Conservation (phyloP, 2,329 filamentous ascomycete species). For the Phaeosphaeria sp. region DNA sequence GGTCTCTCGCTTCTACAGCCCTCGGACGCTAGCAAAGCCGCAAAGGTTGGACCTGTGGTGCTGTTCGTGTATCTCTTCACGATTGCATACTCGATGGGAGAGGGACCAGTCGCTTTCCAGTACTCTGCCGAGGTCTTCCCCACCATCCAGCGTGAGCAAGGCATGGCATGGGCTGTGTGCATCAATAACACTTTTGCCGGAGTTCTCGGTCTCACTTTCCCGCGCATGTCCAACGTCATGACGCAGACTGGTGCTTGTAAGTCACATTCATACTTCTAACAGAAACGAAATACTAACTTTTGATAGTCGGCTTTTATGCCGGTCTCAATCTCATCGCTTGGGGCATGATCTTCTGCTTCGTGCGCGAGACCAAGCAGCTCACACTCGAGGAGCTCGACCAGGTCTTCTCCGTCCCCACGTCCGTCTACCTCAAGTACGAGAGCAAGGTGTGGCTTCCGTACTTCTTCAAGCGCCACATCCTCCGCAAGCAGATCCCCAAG, state of each 20-base stretch:
- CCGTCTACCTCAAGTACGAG: constrained; percentile 49
- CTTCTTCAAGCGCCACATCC: constrained; percentile 51
- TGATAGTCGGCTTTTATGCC: constrained; percentile 48
- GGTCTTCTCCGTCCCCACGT: constrained; percentile 47
- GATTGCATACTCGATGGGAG: constrained; percentile 46
- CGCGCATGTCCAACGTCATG: constrained; percentile 49
- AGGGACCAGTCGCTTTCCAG: constrained; percentile 60
- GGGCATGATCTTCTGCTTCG: constrained; percentile 50
- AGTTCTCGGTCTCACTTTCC: constrained; percentile 48
- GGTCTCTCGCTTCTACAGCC: constrained; percentile 45
- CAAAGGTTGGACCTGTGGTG: constrained; percentile 43
- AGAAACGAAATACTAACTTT: background rate
- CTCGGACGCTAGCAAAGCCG: constrained; percentile 20
- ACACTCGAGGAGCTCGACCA: constrained; percentile 48
- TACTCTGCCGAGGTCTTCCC: constrained; percentile 49
- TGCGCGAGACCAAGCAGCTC: constrained; percentile 49
- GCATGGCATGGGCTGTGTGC: constrained; percentile 51
- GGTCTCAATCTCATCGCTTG: constrained; percentile 50
- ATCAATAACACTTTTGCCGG: constrained; percentile 54
- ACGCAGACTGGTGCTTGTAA: constrained; percentile 45
- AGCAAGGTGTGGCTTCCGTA: constrained; percentile 49
- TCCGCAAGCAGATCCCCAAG: constrained; percentile 47
- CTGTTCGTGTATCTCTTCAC: constrained; percentile 46
- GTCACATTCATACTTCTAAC: background rate
- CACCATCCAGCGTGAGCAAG: constrained; percentile 49